Base-by-base conservation (phyloP, 768 basidiomycete genomes). In the Melanogaster broomeanus region DNA sequence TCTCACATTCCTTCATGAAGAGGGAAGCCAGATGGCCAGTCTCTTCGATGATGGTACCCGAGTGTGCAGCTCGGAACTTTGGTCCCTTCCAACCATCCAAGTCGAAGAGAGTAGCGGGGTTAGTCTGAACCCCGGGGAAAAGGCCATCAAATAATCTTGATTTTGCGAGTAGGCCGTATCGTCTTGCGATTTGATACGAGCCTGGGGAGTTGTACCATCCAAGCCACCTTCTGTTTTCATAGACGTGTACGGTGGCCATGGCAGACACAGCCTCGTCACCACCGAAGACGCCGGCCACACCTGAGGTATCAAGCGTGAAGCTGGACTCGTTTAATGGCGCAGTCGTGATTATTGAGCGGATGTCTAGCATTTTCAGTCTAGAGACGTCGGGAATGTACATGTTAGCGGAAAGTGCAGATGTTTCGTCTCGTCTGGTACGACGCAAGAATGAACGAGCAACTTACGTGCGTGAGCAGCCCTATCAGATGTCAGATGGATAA, bases 1-100 rank as follows among this genome's bases (percentile, higher is more conserved):
- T 3, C 2, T 43, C 33, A n/a, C 61, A 63, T 45, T 49, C 53
- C 7, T 59, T 50, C 56, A 58, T 45, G 19, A 31, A 86, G 74
- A 70, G 88, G 82, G 39, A 69, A 75, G 21, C 89, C 83, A 61
- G 78, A 64, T 16, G 82, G 71, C 46, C 79, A 74, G 62, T 80
- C 74, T 31, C 69, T 61, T n/a, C 67, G 1, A 70, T 60, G 65
- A 53, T 73, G 76, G 55, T 88, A 65, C 66, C 87, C 77, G 42
- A 92, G 69, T 22, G 82, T 58, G 90, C 84, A 0, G 87, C 82
- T 53, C 89, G 82, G 67, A 80, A 93, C 61, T 89, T 91, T 42
- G 88, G 89, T 1, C 69, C 69, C 11, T 45, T 52, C 41, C 24
- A 42, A 4, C 47, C 33, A 22, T 53, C 58, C 24, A 51, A 10